Base-by-base conservation (phyloP, 2,329 filamentous ascomycete genomes). In the Cryphonectria japonica region DNA sequence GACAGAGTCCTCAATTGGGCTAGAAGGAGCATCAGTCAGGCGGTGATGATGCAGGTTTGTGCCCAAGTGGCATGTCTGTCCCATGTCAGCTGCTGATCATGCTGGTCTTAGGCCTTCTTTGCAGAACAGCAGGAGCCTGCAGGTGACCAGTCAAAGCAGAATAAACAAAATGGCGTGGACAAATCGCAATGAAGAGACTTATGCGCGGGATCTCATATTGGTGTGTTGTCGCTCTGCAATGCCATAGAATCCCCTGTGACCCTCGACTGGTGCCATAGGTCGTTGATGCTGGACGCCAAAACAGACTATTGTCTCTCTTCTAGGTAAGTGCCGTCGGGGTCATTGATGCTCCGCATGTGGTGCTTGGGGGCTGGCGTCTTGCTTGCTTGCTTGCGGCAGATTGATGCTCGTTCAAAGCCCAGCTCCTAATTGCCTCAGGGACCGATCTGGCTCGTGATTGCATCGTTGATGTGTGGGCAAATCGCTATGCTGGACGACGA, bases 41-140 rank as follows among this genome's bases (percentile, higher is more conserved):
- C 2, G 22, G 22, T 7, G 22, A 14, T 8, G 8, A 39, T 13
- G 29, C 59, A 66, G 5, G 14, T 32, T 19, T 66, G 32, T 8
- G 41, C 4, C n/a, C 29, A 50, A 63, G n/a, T 41, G 41, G 43
- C 83, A 0, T 79, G 81, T 46, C 72, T 85, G 57, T 68, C 74
- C 26, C 71, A 74, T 41, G 66, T 74, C 60, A 74, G 57, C 66
- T 39, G 29, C 66, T 39, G 29, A 22, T 52, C n/a, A 34, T 6
- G 32, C 43, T 60, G 32, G 41, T 22, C 37, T 60, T 29, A 52
- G 54, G 50, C 46, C 29, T n/a, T 41, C 26, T 60, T 67, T n/a
- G n/a, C 65, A 29, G 3, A 26, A 13, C 26, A 57, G 22, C 54
- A 26, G 34, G 46, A 39, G 39, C 54, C 22, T 16, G 29, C 32